phyloP scores from a whole-genome alignment of 352 stramenopile species.

The Globisporangium recalcitrans region DNA sequence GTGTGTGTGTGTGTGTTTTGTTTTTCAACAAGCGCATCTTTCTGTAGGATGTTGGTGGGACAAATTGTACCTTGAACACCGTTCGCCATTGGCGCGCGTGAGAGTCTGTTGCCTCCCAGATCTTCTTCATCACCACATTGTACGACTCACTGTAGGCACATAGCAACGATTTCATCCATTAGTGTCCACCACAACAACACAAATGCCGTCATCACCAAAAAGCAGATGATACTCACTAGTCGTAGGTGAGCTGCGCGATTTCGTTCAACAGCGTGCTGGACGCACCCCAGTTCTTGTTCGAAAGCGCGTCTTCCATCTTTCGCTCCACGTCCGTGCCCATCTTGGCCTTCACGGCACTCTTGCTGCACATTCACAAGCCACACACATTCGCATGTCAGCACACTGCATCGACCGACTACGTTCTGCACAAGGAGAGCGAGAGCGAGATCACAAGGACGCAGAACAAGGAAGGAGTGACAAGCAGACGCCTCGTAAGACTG shows the following conservation, averaged over 20 bases:
- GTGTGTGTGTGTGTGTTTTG: too few species aligned
- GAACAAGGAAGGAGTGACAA: too few species aligned
- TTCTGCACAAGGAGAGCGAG: too few species aligned
- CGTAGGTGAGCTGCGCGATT: slow-evolving; percentile 96
- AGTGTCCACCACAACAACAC: not conserved
- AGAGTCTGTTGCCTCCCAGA: slow-evolving; percentile 93
- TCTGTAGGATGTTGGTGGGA: too few species aligned
- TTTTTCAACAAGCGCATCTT: too few species aligned
- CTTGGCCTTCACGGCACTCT: slow-evolving; percentile 82
- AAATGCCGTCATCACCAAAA: not conserved
- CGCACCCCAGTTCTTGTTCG: slow-evolving; percentile 99
- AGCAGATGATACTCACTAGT: slow-evolving; percentile 60
- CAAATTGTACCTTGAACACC: slow-evolving; percentile 92
- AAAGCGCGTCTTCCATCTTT: slow-evolving; percentile 94
- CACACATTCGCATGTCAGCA: not conserved
- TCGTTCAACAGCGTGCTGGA: slow-evolving; percentile 98
- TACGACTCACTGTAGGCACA: slow-evolving; percentile 72
- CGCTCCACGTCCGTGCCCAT: slow-evolving; percentile 84
- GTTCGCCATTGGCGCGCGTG: slow-evolving; percentile 92
- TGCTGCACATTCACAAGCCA: slow-evolving; percentile 31
- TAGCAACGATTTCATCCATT: slow-evolving; percentile 4
- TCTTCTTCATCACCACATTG: slow-evolving; percentile 88
- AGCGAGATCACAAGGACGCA: not conserved
- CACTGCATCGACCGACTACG: too few species aligned
- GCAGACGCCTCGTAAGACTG: too few species aligned